These are phyloP conservation scores for Serpula lacrymans DNA, from an alignment of 768 basidiomycete species.

Conservation along the genomic window DNA sequence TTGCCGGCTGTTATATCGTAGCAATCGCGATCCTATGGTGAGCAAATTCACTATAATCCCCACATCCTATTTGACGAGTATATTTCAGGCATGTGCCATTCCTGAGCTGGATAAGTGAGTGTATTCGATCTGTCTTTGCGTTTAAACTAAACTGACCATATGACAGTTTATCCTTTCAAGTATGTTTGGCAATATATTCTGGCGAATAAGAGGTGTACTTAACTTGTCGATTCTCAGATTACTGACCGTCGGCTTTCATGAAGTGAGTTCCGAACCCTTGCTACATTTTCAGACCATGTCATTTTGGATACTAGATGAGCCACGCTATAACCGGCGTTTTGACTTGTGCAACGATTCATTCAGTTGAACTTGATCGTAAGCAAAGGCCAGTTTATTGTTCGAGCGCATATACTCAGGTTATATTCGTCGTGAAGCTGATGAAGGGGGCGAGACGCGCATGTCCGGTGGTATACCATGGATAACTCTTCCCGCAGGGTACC, in stretches of 20 bases:
- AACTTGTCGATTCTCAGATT: slow-evolving; percentile 40
- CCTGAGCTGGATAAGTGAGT: slow-evolving; percentile 71
- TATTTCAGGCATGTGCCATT: slow-evolving; percentile 69
- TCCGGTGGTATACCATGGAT: slow-evolving; percentile 80
- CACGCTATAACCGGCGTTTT: slow-evolving; percentile 78
- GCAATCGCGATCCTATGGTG: slow-evolving; percentile 81
- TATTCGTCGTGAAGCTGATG: slow-evolving; percentile 55
- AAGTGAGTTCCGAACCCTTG: slow-evolving; percentile 40
- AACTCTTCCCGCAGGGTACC: slow-evolving; percentile 82
- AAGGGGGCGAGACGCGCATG: slow-evolving; percentile 86
- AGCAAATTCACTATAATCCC: slow-evolving; percentile 15
- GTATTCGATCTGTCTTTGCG: background rate
- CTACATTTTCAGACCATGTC: background rate
- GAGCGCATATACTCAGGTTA: slow-evolving; percentile 8
- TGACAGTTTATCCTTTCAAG: slow-evolving; percentile 88
- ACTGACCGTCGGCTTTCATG: slow-evolving; percentile 86
- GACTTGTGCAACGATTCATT: slow-evolving; percentile 83
- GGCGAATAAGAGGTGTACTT: background rate
- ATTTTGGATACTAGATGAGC: slow-evolving; percentile 58
- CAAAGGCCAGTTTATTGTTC: slow-evolving; percentile 10
- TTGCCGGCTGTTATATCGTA: slow-evolving; percentile 72
- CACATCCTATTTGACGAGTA: no score
- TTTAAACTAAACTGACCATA: slow-evolving; percentile 5
- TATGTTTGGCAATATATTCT: no score
- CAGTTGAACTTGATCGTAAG: slow-evolving; percentile 84